Evolutionary conservation across 2,329 filamentous ascomycete species (phyloP), one percentile per base, ranked within the genome.

Genomic region (Fusarium incarnatum): DNA sequence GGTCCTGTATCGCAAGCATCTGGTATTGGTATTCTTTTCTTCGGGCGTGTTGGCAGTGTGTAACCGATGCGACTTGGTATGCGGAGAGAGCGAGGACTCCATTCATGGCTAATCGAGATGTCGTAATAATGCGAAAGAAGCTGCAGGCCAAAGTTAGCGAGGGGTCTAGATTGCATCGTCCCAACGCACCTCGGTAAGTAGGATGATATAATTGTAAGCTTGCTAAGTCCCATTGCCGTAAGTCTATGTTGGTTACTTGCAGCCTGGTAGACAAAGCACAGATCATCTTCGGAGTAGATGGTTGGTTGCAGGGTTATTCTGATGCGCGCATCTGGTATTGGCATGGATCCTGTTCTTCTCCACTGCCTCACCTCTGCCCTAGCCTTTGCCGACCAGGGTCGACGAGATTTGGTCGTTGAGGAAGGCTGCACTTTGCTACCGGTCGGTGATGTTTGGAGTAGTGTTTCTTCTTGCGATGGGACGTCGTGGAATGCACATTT

Each of bases 291-390:
- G 8, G 65, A 68, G 25, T 68, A 68, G 15, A 68, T 59, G 0
- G 64, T 59, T 2, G 65, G 65, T n/a, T 68, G 59, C 32, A 68
- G 40, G 37, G 28, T 50, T 54, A 68, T 68, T 23, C 47, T 34
- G 34, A 54, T 52, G 3, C 52, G 58, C 16, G 44, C 44, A n/a
- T 68, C 65, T 7, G 64, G 64, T 11, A 68, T 53, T 7, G 65
- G 64, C 64, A 68, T 55, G 7, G 65, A 64, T 11, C 64, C 65
- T 25, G 64, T 68, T 41, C 64, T 68, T 32, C 65, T 57, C 65
- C 65, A 68, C 25, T 68, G 65, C 30, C 64, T 64, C 41, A 68
- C 65, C 27, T 68, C 65, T 40, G 65, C 65, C 34, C 64, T 68
- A 22, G 65, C 64, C 30, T 59, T 68, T 27, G 65, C 65, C 11